Evolutionary conservation across 768 basidiomycete genomes (phyloP).

Genomic region (Macrolepiota dolichaula): DNA sequence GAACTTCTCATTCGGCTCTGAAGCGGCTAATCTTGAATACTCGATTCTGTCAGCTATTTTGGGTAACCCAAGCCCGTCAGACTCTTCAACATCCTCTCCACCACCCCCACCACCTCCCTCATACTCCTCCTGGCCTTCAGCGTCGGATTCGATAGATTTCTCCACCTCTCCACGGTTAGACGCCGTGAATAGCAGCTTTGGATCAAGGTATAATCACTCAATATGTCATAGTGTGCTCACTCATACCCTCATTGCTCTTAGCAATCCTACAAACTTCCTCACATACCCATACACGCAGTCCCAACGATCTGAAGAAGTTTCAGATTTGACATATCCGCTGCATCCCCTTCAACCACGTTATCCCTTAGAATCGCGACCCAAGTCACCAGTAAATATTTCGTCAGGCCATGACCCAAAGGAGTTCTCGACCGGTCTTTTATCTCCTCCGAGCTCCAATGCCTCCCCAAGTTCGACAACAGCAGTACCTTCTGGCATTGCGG

Average conservation of each 20-base stretch:
- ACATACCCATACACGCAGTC: slow-evolving; percentile 43
- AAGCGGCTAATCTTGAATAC: slow-evolving; percentile 92
- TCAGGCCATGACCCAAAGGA: slow-evolving; percentile 27
- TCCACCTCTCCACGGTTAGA: slow-evolving; percentile 31
- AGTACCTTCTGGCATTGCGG: slow-evolving; percentile 34
- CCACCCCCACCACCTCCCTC: slow-evolving; percentile 30
- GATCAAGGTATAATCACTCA: slow-evolving; percentile 34
- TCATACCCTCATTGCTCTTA: slow-evolving; percentile 29
- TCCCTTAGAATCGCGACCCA: slow-evolving; percentile 41
- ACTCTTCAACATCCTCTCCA: slow-evolving; percentile 42
- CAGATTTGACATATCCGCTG: slow-evolving; percentile 36
- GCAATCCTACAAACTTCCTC: slow-evolving; percentile 38
- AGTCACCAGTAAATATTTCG: slow-evolving; percentile 35
- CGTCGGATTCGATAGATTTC: slow-evolving; percentile 36
- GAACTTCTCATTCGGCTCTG: slow-evolving; percentile 71
- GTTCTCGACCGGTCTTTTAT: slow-evolving; percentile 28
- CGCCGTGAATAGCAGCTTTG: slow-evolving; percentile 21
- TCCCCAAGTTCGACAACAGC: slow-evolving; percentile 40
- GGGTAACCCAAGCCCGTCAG: slow-evolving; percentile 65
- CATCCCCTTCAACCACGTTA: slow-evolving; percentile 54
- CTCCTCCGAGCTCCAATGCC: slow-evolving; percentile 35
- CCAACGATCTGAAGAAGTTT: slow-evolving; percentile 31
- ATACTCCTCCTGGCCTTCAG: slow-evolving; percentile 41
- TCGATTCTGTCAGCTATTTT: slow-evolving; percentile 91
- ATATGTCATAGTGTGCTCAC: slow-evolving; percentile 31